These are phyloP conservation scores for Hordeum vulgare DNA, from an alignment of 176 grass and related monocot genomes.

Conservation along the genomic window MorexV3_pseudomolecules_assembly NC_058521.1:53809060-53809559, in stretches of 20 bases:
- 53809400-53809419: constrained; percentile 78
- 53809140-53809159: constrained; percentile 88
- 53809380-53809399: constrained; percentile 68
- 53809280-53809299: constrained; percentile 85
- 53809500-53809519: constrained; percentile 35
- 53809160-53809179: constrained; percentile 84
- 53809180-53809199: not conserved
- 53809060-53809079: not conserved
- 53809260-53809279: constrained; percentile 84
- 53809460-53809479: constrained; percentile 93
- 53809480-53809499: constrained; percentile 52
- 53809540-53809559: not conserved
- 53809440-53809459: constrained; percentile 94
- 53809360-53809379: constrained; percentile 69
- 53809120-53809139: constrained; percentile 96
- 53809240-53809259: constrained; percentile 39
- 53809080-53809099: no score
- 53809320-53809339: constrained; percentile 70
- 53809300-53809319: constrained; percentile 93
- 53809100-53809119: constrained; percentile 4
- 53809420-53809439: constrained; percentile 90
- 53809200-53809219: not conserved
- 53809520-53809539: constrained; percentile 32
- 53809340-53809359: constrained; percentile 71
- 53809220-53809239: not conserved